Conservation (phyloP, 257 asterid genomes). For the Solanum infundibuliforme region DNA sequence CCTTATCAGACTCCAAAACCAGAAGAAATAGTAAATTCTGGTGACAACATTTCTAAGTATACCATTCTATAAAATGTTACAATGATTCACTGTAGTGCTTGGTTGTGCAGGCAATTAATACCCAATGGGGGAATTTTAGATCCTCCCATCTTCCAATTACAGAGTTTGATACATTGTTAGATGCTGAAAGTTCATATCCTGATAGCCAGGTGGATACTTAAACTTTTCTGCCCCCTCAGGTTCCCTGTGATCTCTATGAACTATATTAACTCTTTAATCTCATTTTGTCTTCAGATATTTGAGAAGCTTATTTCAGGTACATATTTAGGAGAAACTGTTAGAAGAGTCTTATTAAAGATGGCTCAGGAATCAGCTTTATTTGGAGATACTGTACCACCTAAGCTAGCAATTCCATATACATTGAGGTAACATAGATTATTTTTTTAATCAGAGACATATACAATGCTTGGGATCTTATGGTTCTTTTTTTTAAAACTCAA, state of each 20-base stretch:
- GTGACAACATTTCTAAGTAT: not conserved
- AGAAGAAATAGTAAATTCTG: slow-evolving; percentile 38
- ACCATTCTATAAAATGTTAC: not conserved
- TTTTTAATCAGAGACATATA: not conserved
- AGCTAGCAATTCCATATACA: slow-evolving; percentile 39
- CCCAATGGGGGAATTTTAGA: slow-evolving; percentile 65
- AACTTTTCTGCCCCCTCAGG: not conserved
- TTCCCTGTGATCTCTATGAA: not conserved
- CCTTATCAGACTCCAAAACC: slow-evolving; percentile 22
- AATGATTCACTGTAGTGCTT: not conserved
- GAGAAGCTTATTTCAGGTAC: slow-evolving; percentile 74
- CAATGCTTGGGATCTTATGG: not conserved
- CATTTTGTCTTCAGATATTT: slow-evolving; percentile 36
- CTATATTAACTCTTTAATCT: not conserved
- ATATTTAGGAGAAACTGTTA: slow-evolving; percentile 78
- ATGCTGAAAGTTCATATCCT: slow-evolving; percentile 48
- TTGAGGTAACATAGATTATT: slow-evolving; percentile 28
- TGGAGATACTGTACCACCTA: slow-evolving; percentile 54
- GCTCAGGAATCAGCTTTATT: slow-evolving; percentile 56
- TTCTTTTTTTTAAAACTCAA: not conserved
- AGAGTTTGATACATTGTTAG: slow-evolving; percentile 47
- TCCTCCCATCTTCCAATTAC: slow-evolving; percentile 60
- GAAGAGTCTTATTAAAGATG: slow-evolving; percentile 51
- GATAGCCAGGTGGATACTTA: slow-evolving; percentile 30
- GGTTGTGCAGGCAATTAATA: slow-evolving; percentile 45